Percentiles rank a stretch among this genome's conserved stretches.
Conservation (phyloP, 1,284 basidiomycete genomes). For the Tilletia indica region DNA sequence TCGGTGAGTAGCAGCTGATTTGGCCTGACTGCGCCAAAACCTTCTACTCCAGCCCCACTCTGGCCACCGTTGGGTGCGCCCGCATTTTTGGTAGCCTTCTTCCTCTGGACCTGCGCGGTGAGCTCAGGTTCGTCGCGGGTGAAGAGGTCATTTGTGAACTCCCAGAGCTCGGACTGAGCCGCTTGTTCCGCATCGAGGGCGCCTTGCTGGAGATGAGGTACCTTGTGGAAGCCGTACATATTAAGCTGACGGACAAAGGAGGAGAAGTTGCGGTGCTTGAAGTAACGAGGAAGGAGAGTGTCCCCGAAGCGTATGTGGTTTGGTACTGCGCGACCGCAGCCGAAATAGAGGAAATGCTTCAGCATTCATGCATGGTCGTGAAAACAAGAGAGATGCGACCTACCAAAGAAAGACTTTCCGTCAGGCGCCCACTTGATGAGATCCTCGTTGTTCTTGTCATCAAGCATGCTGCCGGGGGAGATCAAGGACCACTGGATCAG, state of each 20-base stretch:
- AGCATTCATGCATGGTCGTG: neutral
- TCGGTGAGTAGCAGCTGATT: conserved; percentile 16
- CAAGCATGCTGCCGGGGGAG: conserved; percentile 72
- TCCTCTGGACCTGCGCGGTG: conserved; percentile 81
- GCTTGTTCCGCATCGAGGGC: conserved; percentile 63
- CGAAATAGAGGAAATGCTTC: neutral
- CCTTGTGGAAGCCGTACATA: conserved; percentile 63
- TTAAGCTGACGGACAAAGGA: conserved; percentile 94
- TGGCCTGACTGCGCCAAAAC: neutral
- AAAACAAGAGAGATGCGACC: conserved; percentile 40
- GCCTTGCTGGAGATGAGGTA: conserved; percentile 85
- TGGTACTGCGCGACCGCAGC: conserved; percentile 65
- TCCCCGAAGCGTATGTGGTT: conserved; percentile 89
- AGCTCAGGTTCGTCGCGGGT: conserved; percentile 84
- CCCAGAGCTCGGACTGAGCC: conserved; percentile 79
- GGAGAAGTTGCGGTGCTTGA: conserved; percentile 92
- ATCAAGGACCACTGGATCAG: conserved; percentile 8
- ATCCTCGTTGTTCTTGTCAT: conserved; percentile 75
- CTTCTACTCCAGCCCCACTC: neutral
- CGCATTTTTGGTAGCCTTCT: conserved; percentile 38
- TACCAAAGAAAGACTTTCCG: conserved; percentile 86
- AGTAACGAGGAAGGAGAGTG: conserved; percentile 86
- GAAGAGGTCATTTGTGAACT: conserved; percentile 89
- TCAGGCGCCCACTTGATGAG: conserved; percentile 85
- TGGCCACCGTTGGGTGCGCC: conserved; percentile 16